A percentile compares a stretch with the other conserved stretches of the same genome.
phyloP scores from a whole-genome alignment of 768 basidiomycete genomes.

The Boletus pseudo-olivaceus region DNA sequence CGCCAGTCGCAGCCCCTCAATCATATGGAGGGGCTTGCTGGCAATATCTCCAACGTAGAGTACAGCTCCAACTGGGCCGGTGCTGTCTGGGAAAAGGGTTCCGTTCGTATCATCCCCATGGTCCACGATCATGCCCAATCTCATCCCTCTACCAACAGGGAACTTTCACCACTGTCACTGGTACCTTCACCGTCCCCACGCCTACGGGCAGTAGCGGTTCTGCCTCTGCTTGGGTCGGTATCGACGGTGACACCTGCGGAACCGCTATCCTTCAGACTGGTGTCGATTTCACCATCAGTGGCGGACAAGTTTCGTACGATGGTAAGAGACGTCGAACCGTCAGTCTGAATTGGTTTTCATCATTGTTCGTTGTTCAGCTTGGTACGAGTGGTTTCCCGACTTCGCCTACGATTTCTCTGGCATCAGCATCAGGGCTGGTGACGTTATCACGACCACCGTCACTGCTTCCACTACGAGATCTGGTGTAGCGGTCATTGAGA shows the following conservation, averaged over 20 bases:
- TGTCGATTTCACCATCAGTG: slow-evolving; percentile 7
- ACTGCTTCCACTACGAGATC: slow-evolving; percentile 18
- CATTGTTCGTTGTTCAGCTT: slow-evolving; percentile 7
- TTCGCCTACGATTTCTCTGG: slow-evolving; percentile 10
- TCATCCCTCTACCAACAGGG: slow-evolving; percentile 9
- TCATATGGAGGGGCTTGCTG: background rate
- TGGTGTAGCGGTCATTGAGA: slow-evolving; percentile 17
- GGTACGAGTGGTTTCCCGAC: slow-evolving; percentile 24
- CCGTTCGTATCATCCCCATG: slow-evolving; percentile 3
- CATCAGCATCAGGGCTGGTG: slow-evolving; percentile 13
- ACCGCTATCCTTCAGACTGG: slow-evolving; percentile 21
- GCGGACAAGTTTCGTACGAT: slow-evolving; percentile 4
- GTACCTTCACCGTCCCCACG: slow-evolving; percentile 19
- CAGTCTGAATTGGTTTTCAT: background rate
- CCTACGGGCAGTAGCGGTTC: slow-evolving; percentile 6
- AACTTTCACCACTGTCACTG: slow-evolving; percentile 19
- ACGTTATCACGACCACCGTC: slow-evolving; percentile 17
- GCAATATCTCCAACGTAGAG: slow-evolving; percentile 1
- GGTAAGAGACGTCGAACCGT: slow-evolving; percentile 1
- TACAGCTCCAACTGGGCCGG: slow-evolving; percentile 22
- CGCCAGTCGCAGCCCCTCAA: slow-evolving; percentile 12
- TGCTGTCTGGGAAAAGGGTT: slow-evolving; percentile 7
- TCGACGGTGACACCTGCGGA: slow-evolving; percentile 17
- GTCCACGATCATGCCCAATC: background rate
- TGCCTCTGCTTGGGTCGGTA: slow-evolving; percentile 24